Evolutionary conservation across 1,139 yeast genomes (phyloP), one percentile per base, ranked within the genome.

Genomic region (Yamadazyma dendronema): DNA sequence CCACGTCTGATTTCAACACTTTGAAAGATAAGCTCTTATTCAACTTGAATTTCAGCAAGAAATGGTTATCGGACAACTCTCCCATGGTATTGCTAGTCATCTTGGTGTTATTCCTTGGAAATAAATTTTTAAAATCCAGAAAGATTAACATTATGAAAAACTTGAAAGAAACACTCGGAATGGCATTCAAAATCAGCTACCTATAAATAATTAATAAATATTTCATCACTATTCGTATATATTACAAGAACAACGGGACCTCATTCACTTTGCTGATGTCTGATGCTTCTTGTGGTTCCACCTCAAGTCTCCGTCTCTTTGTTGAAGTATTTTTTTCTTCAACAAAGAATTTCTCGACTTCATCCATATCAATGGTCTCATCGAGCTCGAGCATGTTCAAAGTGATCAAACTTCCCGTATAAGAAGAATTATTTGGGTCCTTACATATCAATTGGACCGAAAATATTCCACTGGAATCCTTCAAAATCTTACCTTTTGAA

Each of bases 391-490:
- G 54, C 57, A 83, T 69, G 41, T 77, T 72, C 45, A 81, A 76
- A 23, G 83, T 83, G 6, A 83, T 72, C 24, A 81, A 69, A 0
- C 84, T 78, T 2, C 87, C 88, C 2, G 77, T 66, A 47, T 77
- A 77, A 37, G 47, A 52, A 3, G 57, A 47, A n/a, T 54, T 39
- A n/a, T 50, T 52, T 8, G 50, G 41, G 44, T 62, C 67, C 38
- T 59, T 65, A 43, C 74, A 60, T 11, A 73, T 55, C 29, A 77
- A 52, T 37, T 74, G 75, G 10, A 77, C 50, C 3, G 77, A 67
- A 3, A 79, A 63, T 1, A 81, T 57, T 0, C 86, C 86, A 42
- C 67, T 64, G 12, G 59, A 48, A 54, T 82, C 90, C 54, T 76
- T 77, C 42, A 81, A 57, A 9, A 84, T 63, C 47, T 81, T 77